phyloP scores from a whole-genome alignment of 1,284 basidiomycete species.

The Microbotryum lychnidis-dioicae region DNA sequence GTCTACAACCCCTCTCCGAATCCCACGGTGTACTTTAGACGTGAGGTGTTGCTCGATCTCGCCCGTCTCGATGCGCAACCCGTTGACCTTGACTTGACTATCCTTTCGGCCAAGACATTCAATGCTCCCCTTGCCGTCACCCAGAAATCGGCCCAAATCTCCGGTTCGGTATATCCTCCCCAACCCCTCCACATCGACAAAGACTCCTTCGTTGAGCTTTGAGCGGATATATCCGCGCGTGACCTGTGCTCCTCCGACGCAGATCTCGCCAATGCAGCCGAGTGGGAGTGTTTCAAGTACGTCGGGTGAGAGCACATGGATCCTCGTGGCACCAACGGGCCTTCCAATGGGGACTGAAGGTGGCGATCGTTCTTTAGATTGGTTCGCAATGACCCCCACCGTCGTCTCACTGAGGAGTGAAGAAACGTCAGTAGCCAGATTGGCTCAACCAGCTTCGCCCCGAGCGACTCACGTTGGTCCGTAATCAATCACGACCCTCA shows the following conservation, averaged over 20 bases:
- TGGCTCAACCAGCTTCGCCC: not conserved
- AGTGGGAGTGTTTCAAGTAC: conserved; percentile 19
- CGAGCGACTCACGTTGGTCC: conserved; percentile 27
- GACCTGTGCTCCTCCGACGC: conserved; percentile 31
- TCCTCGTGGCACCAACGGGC: conserved; percentile 28
- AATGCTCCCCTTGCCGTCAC: conserved; percentile 30
- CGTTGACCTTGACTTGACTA: conserved; percentile 34
- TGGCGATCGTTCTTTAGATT: conserved; percentile 4
- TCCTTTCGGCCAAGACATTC: conserved; percentile 32
- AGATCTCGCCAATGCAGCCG: conserved; percentile 34
- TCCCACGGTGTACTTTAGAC: conserved; percentile 7
- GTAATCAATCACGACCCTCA: conserved; percentile 33
- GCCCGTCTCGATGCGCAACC: conserved; percentile 31
- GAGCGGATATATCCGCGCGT: conserved; percentile 28
- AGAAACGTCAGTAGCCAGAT: not conserved
- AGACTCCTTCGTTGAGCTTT: conserved; percentile 24
- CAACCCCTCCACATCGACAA: conserved; percentile 12
- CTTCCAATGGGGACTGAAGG: conserved; percentile 29
- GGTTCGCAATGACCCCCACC: conserved; percentile 32
- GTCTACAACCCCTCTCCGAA: conserved; percentile 30
- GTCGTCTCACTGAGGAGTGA: conserved; percentile 29
- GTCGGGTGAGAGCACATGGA: conserved; percentile 21
- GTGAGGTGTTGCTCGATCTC: conserved; percentile 32
- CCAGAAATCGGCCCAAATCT: conserved; percentile 31
- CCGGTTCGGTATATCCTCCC: conserved; percentile 31